These are phyloP conservation scores for Tephrocybe sp. DNA, from an alignment of 768 basidiomycete genomes.

Conservation along the genomic window DNA sequence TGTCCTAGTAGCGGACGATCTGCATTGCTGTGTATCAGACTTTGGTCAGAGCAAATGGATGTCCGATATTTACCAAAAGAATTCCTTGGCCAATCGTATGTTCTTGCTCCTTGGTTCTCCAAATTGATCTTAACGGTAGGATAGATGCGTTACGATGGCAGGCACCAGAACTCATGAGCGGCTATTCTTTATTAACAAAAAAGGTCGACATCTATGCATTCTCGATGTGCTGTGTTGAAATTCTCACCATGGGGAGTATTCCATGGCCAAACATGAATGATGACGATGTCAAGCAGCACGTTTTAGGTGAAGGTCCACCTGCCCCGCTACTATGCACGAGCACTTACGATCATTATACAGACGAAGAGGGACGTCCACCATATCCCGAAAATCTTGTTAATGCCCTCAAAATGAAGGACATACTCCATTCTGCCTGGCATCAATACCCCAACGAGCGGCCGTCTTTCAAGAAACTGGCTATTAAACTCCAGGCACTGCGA, in stretches of 20 bases:
- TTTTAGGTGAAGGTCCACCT: constrained; percentile 39
- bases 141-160: constrained; percentile 53
- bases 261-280: constrained; percentile 58
- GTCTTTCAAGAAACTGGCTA: constrained; percentile 3
- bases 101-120: background rate
- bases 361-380: constrained; percentile 12
- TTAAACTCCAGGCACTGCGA: background rate
- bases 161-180: constrained; percentile 61
- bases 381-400: constrained; percentile 8
- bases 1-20: constrained; percentile 65
- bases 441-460: constrained; percentile 5
- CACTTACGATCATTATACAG: background rate
- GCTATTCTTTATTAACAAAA: constrained; percentile 37
- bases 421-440: constrained; percentile 10
- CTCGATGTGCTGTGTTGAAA: constrained; percentile 61
- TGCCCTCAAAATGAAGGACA: background rate
- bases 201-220: constrained; percentile 69
- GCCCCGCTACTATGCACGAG: background rate
- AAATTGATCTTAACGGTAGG: too few relatives aligned
- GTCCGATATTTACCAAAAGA: constrained; percentile 57
- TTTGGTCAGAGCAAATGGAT: constrained; percentile 81
- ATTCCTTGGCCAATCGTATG: constrained; percentile 28
- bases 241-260: constrained; percentile 57
- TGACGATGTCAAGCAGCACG: constrained; percentile 44
- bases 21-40: constrained; percentile 70